A percentile compares a stretch with the other conserved stretches of the same genome.
Conservation (phyloP, 495 filamentous ascomycete species). For the Neurospora sp. region DNA sequence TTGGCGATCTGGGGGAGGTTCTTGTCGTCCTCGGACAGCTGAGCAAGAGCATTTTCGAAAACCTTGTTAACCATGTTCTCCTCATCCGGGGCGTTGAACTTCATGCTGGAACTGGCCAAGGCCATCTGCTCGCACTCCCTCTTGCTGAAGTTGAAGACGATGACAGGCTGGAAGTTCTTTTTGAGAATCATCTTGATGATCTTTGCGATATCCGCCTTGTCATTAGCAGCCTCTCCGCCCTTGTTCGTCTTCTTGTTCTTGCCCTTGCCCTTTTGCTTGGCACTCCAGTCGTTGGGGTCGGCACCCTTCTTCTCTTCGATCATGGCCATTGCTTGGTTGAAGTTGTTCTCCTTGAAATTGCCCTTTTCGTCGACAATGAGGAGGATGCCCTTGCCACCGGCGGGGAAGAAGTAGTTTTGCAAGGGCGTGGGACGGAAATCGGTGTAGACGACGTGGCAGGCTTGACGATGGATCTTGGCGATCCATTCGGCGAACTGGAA, state of each 20-base stretch:
- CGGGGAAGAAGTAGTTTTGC: slow-evolving; percentile 96
- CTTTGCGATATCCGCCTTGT: slow-evolving; percentile 81
- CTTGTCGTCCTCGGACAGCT: slow-evolving; percentile 84
- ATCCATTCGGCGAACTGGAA: slow-evolving; percentile 99
- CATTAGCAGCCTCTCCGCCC: slow-evolving; percentile 56
- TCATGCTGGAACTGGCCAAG: slow-evolving; percentile 68
- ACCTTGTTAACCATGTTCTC: slow-evolving; percentile 92
- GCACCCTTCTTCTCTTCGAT: slow-evolving; percentile 85
- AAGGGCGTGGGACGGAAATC: slow-evolving; percentile 94
- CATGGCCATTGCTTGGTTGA: slow-evolving; percentile 83
- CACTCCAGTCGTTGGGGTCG: slow-evolving; percentile 66
- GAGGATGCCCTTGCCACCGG: slow-evolving; percentile 87
- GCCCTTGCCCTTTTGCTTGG: slow-evolving; percentile 72
- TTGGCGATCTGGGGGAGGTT: slow-evolving; percentile 80
- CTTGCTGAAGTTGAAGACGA: slow-evolving; percentile 99
- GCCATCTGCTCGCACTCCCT: slow-evolving; percentile 84
- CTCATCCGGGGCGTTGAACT: slow-evolving; percentile 97
- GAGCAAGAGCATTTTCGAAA: slow-evolving; percentile 80
- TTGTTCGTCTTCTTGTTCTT: slow-evolving; percentile 88
- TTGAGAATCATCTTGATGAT: slow-evolving; percentile 98
- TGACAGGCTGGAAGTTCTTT: slow-evolving; percentile 91
- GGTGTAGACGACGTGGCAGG: slow-evolving; percentile 97
- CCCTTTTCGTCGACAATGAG: slow-evolving; percentile 94
- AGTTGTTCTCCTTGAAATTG: slow-evolving; percentile 89
- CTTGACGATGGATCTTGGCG: slow-evolving; percentile 89